phyloP scores from a whole-genome alignment of 768 basidiomycete species.

The Dictyophora rubrovolvata region DNA sequence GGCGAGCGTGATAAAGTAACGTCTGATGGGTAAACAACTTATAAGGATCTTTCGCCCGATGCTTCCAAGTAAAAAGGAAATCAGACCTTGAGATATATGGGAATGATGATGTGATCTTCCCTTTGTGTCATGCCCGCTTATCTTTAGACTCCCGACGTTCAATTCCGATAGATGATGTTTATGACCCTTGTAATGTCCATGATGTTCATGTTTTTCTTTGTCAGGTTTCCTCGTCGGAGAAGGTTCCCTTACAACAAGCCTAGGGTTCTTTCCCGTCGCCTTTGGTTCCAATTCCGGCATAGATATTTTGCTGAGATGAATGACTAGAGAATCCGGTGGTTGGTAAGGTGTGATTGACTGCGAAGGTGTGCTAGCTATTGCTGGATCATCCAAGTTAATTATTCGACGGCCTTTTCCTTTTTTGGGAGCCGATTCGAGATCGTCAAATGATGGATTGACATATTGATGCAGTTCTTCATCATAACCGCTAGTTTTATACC shows the following conservation, averaged over 20 bases:
- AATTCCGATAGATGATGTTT: neutral
- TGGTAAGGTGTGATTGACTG: slow-evolving; percentile 28
- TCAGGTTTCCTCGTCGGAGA: neutral
- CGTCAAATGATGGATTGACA: slow-evolving; percentile 53
- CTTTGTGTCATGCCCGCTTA: neutral
- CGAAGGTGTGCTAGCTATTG: neutral
- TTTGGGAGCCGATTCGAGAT: slow-evolving; percentile 31
- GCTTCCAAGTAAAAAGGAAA: neutral
- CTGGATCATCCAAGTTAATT: slow-evolving; percentile 4
- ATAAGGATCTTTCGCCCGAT: neutral
- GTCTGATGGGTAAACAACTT: neutral
- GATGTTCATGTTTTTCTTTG: neutral
- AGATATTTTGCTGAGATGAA: slow-evolving; percentile 78
- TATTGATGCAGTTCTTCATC: slow-evolving; percentile 16
- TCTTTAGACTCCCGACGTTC: neutral
- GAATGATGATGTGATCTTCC: neutral
- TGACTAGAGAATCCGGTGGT: slow-evolving; percentile 56
- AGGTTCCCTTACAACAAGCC: neutral
- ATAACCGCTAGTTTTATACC: slow-evolving; percentile 52
- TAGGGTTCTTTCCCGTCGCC: neutral
- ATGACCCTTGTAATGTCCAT: neutral
- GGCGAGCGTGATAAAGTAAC: neutral
- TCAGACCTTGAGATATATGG: neutral
- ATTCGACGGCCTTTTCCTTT: slow-evolving; percentile 24
- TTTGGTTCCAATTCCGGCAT: slow-evolving; percentile 72